Conservation (phyloP, 2,329 filamentous ascomycete genomes). For the Penicillium sp. region DNA sequence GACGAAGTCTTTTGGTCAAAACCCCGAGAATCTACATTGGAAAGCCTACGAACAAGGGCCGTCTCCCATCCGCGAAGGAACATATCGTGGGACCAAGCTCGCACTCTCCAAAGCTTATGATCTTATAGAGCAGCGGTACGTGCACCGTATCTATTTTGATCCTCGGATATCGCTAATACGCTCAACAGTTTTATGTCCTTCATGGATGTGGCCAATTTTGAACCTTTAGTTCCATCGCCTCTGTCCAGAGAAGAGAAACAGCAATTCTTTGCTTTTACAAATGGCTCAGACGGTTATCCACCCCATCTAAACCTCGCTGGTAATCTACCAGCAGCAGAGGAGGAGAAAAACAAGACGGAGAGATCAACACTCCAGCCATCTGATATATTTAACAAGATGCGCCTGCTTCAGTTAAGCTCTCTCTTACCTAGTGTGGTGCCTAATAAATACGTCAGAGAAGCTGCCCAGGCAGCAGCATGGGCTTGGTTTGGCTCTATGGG, state of each 20-base stretch:
- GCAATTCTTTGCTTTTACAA: slow-evolving; percentile 4
- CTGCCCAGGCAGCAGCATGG: not conserved
- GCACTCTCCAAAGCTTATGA: not conserved
- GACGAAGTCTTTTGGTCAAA: not conserved
- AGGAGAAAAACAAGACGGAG: not conserved
- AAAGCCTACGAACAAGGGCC: not conserved
- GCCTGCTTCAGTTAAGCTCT: not conserved
- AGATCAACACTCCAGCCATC: slow-evolving; percentile 1
- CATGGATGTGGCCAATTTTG: slow-evolving; percentile 3
- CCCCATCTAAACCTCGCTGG: slow-evolving; percentile 8
- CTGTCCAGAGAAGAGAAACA: not conserved
- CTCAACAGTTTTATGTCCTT: not conserved
- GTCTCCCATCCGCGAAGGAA: not conserved
- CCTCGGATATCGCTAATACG: not conserved
- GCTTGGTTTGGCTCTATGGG: not conserved
- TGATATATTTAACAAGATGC: not conserved
- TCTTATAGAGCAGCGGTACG: not conserved
- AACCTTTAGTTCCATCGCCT: slow-evolving; percentile 3
- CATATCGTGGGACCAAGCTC: not conserved
- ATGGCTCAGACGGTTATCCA: slow-evolving; percentile 3
- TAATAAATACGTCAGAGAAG: not conserved
- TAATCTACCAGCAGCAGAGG: not conserved
- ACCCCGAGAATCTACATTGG: not conserved
- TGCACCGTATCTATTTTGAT: not conserved
- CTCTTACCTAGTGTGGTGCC: not conserved